Evolutionary conservation across 495 filamentous ascomycete species (phyloP).

Genomic region (Aspergillus diversus): DNA sequence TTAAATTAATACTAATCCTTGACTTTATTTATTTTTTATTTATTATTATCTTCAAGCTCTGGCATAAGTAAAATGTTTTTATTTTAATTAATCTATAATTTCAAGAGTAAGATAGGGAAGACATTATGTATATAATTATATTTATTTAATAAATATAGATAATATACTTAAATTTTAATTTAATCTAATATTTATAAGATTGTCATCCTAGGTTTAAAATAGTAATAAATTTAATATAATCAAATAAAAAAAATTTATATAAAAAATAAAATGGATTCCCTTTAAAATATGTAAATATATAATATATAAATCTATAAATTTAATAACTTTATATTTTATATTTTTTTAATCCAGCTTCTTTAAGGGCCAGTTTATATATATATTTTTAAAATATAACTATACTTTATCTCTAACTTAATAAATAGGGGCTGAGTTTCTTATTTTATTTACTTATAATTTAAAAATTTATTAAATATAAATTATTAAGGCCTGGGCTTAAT

Average conservation of each 20-base stretch:
- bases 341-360: too few relatives aligned
- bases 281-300: neutral
- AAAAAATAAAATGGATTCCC: slow-evolving; percentile 1
- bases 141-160: too few relatives aligned
- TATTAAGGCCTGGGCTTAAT: neutral
- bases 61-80: too few relatives aligned
- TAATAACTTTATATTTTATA: neutral
- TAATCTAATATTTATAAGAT: too few relatives aligned
- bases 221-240: neutral
- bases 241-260: neutral
- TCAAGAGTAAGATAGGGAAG: too few relatives aligned
- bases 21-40: too few relatives aligned
- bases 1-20: too few relatives aligned
- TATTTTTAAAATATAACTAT: neutral
- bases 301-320: neutral
- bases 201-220: neutral
- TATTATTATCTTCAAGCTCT: too few relatives aligned
- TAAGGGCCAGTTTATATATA: too few relatives aligned
- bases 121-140: too few relatives aligned
- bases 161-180: too few relatives aligned
- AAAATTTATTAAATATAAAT: slow-evolving; percentile 4
- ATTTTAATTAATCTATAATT: too few relatives aligned
- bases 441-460: slow-evolving; percentile 10
- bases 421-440: neutral
- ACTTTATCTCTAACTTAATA: neutral